phyloP scores from a whole-genome alignment of 2,329 filamentous ascomycete genomes.

The Raffaelea deltoideospora region DNA sequence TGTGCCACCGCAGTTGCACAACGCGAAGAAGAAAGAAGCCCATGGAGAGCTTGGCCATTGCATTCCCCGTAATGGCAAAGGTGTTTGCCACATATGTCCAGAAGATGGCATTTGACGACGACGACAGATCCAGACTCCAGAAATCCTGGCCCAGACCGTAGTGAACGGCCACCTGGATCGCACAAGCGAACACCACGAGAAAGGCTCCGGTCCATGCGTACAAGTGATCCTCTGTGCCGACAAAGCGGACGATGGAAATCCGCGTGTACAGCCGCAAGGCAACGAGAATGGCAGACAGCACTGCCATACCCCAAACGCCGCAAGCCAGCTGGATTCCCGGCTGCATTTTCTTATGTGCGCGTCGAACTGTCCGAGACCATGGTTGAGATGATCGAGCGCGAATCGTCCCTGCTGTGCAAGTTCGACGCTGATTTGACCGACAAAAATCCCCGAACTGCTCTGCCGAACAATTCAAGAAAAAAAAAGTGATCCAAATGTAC shows the following conservation, averaged over 20 bases:
- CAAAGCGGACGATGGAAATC: constrained; percentile 18
- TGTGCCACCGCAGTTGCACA: constrained; percentile 19
- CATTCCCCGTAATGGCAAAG: constrained; percentile 19
- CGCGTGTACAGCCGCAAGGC: constrained; percentile 22
- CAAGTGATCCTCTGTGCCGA: constrained; percentile 21
- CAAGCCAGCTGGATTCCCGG: constrained; percentile 16
- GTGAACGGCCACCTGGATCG: constrained; percentile 20
- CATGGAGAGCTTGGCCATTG: constrained; percentile 23
- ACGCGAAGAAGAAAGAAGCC: constrained; percentile 23
- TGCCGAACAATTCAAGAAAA: no score
- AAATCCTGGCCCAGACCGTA: constrained; percentile 19
- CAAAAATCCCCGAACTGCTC: no score
- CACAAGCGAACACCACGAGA: constrained; percentile 18
- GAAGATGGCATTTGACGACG: constrained; percentile 21
- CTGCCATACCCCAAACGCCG: constrained; percentile 21
- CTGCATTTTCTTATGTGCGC: constrained; percentile 9
- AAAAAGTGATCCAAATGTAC: no score
- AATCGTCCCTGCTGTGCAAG: no score
- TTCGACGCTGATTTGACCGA: no score
- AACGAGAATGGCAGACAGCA: constrained; percentile 18
- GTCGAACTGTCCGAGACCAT: no score
- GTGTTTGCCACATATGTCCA: constrained; percentile 23
- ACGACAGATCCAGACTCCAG: constrained; percentile 15
- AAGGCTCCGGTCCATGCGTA: constrained; percentile 20
- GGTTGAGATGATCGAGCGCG: no score